Evolutionary conservation across 2,329 filamentous ascomycete genomes (phyloP).

Genomic region (Colletotrichum spinosum): DNA sequence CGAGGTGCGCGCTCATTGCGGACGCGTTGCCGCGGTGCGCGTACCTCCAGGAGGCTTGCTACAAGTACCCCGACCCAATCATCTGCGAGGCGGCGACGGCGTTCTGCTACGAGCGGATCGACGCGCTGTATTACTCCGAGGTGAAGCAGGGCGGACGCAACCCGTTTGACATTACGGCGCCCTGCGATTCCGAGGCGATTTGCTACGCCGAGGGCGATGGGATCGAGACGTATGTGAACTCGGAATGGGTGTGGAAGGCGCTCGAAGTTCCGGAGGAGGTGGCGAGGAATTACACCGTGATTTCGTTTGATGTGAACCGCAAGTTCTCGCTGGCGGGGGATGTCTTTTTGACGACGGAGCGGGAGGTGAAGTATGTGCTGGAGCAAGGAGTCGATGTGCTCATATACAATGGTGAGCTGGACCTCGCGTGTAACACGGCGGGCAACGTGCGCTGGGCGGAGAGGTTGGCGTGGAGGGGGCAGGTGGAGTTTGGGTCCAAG

Average conservation of each 20-base stretch:
- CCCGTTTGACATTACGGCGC: conserved; percentile 55
- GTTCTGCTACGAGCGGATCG: conserved; percentile 52
- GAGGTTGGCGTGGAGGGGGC: conserved; percentile 56
- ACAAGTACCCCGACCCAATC: conserved; percentile 51
- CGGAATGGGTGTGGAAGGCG: conserved; percentile 33
- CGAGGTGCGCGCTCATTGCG: conserved; percentile 44
- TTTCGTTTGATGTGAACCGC: conserved; percentile 21
- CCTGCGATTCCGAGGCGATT: conserved; percentile 50
- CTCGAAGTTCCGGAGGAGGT: conserved; percentile 39
- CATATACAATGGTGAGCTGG: conserved; percentile 42
- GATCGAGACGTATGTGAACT: conserved; percentile 43
- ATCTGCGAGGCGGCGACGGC: conserved; percentile 51
- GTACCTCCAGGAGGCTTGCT: conserved; percentile 52
- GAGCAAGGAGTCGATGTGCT: conserved; percentile 39
- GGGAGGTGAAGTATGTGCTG: conserved; percentile 14
- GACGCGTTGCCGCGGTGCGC: conserved; percentile 57
- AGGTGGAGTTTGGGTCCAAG: conserved; percentile 53
- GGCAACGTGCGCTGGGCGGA: conserved; percentile 50
- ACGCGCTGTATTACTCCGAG: conserved; percentile 54
- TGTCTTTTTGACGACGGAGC: conserved; percentile 29
- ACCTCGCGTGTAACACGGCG: conserved; percentile 40
- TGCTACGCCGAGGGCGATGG: conserved; percentile 49
- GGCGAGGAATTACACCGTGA: conserved; percentile 18
- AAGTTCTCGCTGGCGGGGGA: conserved; percentile 38
- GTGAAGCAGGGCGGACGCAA: conserved; percentile 53